A percentile compares a stretch with the other conserved stretches of the same genome.
These are phyloP conservation scores for Lachnellula willkommii DNA, from an alignment of 2,329 filamentous ascomycete genomes.

Conservation along the genomic window DNA sequence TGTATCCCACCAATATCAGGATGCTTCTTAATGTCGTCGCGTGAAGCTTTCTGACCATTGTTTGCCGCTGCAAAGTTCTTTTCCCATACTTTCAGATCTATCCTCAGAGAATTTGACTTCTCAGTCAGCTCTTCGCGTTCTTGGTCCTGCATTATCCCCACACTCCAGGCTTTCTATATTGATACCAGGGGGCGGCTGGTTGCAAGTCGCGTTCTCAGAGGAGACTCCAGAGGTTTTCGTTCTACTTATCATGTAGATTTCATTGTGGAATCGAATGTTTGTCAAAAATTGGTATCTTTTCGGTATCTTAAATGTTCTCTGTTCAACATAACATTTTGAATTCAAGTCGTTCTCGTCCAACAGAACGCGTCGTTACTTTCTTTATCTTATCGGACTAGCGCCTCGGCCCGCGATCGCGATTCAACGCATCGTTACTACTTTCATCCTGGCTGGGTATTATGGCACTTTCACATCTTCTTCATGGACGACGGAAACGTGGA, in stretches of 20 bases:
- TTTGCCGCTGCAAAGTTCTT: slow-evolving; percentile 58
- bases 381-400: slow-evolving; percentile 6
- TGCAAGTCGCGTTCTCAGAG: not conserved
- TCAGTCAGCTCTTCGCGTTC: slow-evolving; percentile 20
- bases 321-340: not conserved
- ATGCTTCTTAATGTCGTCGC: slow-evolving; percentile 72
- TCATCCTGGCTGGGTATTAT: not conserved
- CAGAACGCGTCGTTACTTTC: not conserved
- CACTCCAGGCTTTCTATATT: not conserved
- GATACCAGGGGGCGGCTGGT: not conserved
- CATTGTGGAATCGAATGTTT: not conserved
- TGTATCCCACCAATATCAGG: slow-evolving; percentile 57
- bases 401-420: not conserved
- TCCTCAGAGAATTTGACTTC: slow-evolving; percentile 50
- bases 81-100: slow-evolving; percentile 71
- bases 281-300: too few species aligned
- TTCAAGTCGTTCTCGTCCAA: not conserved
- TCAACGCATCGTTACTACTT: not conserved
- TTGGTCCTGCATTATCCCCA: slow-evolving; percentile 21
- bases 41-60: slow-evolving; percentile 61
- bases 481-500: slow-evolving; percentile 36
- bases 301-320: not conserved
- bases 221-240: not conserved
- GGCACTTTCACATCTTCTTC: slow-evolving; percentile 3
- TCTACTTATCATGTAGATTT: not conserved